A percentile compares a stretch with the other conserved stretches of the same genome.
These are phyloP conservation scores for Trypanosoma theileri DNA, from an alignment of 208 protist genomes.

Conservation along the genomic window DNA sequence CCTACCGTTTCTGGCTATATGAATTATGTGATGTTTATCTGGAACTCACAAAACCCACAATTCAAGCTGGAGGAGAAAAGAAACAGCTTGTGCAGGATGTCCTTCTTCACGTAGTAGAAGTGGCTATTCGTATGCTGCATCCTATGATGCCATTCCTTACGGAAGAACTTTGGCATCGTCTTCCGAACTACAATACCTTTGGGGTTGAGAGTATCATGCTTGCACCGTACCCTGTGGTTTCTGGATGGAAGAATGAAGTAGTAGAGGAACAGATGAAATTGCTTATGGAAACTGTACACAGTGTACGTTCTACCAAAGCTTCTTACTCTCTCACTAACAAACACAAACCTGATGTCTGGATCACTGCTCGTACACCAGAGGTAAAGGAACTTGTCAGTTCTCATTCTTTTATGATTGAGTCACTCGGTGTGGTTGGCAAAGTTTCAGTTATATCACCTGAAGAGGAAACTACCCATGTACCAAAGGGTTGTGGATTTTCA, in stretches of 20 bases:
- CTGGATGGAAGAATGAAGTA: slow-evolving; percentile 58
- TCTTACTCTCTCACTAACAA: slow-evolving; percentile 91
- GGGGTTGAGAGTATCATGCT: slow-evolving; percentile 86
- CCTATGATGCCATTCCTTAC: slow-evolving; percentile 99
- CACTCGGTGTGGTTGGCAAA: slow-evolving; percentile 78
- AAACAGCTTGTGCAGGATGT: slow-evolving; percentile 90
- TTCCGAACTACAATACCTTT: slow-evolving; percentile 87
- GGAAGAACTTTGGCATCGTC: slow-evolving; percentile 98
- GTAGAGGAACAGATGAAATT: slow-evolving; percentile 84
- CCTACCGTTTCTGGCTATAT: slow-evolving; percentile 97
- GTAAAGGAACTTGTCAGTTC: slow-evolving; percentile 41
- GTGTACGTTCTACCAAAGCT: slow-evolving; percentile 85
- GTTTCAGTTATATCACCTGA: slow-evolving; percentile 55
- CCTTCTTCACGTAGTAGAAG: slow-evolving; percentile 92
- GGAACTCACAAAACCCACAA: slow-evolving; percentile 93
- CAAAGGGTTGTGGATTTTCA: slow-evolving; percentile 86
- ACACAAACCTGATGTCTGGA: slow-evolving; percentile 81
- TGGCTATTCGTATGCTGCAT: slow-evolving; percentile 95
- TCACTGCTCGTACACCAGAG: slow-evolving; percentile 54
- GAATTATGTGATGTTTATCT: slow-evolving; percentile 99
- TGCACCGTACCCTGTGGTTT: slow-evolving; percentile 68
- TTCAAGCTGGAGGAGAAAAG: slow-evolving; percentile 71
- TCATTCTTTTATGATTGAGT: slow-evolving; percentile 68
- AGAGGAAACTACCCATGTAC: slow-evolving; percentile 50
- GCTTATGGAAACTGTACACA: slow-evolving; percentile 87